Percentiles rank a stretch among this genome's conserved stretches.
Evolutionary conservation across 2,329 filamentous ascomycete genomes (phyloP).

Genomic region (Fusarium bulbicola): DNA sequence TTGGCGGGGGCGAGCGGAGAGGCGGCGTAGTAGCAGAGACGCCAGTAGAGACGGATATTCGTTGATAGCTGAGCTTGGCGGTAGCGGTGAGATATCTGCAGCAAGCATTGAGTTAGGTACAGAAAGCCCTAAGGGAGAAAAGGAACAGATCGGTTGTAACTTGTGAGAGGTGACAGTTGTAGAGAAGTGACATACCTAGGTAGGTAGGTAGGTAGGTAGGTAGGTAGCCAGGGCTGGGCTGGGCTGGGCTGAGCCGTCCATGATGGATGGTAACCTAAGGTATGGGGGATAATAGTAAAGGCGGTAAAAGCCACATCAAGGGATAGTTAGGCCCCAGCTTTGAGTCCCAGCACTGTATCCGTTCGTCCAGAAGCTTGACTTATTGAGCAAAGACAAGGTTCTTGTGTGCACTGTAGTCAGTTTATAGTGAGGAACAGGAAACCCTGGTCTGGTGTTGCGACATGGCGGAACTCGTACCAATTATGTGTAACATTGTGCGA

Average conservation of each 20-base stretch:
- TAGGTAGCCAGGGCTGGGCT: background rate
- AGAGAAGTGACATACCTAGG: background rate
- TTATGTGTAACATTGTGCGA: constrained; percentile 14
- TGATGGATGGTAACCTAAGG: background rate
- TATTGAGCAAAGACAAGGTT: background rate
- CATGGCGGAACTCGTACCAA: background rate
- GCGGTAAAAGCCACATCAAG: constrained; percentile 14
- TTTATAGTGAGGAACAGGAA: background rate
- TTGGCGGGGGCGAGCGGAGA: constrained; percentile 20
- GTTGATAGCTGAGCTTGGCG: background rate
- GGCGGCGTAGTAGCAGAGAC: constrained; percentile 4
- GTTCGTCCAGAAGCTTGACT: background rate
- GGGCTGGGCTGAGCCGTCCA: background rate
- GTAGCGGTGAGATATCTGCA: constrained; percentile 7
- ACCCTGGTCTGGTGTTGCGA: background rate
- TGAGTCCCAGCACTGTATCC: background rate
- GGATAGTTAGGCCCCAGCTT: background rate
- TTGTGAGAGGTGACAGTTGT: background rate
- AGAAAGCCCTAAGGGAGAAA: background rate
- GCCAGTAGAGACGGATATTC: constrained; percentile 1
- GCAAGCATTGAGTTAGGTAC: background rate
- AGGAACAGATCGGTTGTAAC: background rate
- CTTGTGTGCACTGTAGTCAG: background rate
- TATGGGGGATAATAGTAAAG: background rate
- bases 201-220: background rate